A percentile compares a stretch with the other conserved stretches of the same genome.
Evolutionary conservation across 1,139 yeast genomes (phyloP).

Genomic region (Yarrowia galli): DNA sequence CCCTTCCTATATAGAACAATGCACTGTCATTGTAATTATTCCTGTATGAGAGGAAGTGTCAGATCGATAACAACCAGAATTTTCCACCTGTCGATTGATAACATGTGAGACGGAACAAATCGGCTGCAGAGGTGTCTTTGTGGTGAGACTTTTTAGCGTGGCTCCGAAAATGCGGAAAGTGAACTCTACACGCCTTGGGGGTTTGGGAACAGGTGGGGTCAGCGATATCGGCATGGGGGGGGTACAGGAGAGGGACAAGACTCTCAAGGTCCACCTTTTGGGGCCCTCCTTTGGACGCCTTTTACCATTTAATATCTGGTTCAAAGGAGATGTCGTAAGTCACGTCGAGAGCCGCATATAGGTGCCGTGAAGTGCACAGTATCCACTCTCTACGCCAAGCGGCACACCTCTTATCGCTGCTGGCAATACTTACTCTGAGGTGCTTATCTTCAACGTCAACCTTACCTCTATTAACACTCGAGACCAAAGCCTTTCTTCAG

Average conservation of each 20-base stretch:
- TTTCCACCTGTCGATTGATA: not conserved
- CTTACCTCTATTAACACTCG: slow-evolving; percentile 1
- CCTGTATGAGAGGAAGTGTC: too few species aligned
- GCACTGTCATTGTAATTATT: too few species aligned
- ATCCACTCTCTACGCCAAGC: too few species aligned
- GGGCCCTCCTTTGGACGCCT: not conserved
- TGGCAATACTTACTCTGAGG: not conserved
- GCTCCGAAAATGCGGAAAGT: slow-evolving; percentile 15
- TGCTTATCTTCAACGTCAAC: slow-evolving; percentile 10
- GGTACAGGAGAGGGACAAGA: not conserved
- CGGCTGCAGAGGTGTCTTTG: not conserved
- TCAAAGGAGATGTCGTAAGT: too few species aligned
- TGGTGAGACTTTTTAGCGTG: not conserved
- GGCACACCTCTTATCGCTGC: slow-evolving; percentile 3
- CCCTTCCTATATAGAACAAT: too few species aligned
- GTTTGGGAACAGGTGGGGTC: slow-evolving; percentile 29
- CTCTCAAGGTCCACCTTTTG: not conserved
- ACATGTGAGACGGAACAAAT: not conserved
- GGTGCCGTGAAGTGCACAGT: too few species aligned
- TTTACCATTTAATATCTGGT: too few species aligned
- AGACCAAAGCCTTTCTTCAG: too few species aligned
- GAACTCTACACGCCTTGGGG: slow-evolving; percentile 36
- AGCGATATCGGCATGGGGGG: slow-evolving; percentile 18
- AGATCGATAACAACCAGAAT: too few species aligned
- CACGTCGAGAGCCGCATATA: too few species aligned